Conservation (phyloP, 495 filamentous ascomycete species). For the Podospora comata region DNA sequence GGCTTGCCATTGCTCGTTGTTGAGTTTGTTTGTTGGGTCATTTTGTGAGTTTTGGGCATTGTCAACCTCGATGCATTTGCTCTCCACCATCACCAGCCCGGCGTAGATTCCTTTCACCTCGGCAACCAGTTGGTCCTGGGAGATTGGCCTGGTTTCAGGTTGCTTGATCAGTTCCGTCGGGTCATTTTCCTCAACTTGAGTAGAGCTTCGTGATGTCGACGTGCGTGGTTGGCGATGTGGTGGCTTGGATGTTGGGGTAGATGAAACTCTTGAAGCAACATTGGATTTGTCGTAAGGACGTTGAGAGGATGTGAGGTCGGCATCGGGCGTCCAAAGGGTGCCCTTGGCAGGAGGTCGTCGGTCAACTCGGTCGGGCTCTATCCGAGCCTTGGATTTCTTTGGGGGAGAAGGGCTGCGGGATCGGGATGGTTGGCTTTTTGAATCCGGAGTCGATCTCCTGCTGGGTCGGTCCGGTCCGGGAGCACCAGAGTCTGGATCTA, state of each 20-base stretch:
- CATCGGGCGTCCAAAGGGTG: slow-evolving; percentile 38
- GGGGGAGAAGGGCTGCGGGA: slow-evolving; percentile 24
- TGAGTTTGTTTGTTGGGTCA: slow-evolving; percentile 44
- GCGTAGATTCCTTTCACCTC: slow-evolving; percentile 76
- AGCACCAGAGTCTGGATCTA: slow-evolving; percentile 4
- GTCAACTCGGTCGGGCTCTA: slow-evolving; percentile 33
- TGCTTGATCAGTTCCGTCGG: slow-evolving; percentile 44
- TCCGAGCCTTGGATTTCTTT: slow-evolving; percentile 25
- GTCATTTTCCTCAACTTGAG: slow-evolving; percentile 14
- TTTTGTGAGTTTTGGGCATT: slow-evolving; percentile 51
- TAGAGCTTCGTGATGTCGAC: neutral
- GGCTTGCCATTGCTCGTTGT: slow-evolving; percentile 66
- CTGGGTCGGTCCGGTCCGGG: neutral
- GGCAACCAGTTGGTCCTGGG: slow-evolving; percentile 67
- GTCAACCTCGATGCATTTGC: slow-evolving; percentile 72
- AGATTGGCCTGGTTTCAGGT: slow-evolving; percentile 64
- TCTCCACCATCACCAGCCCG: slow-evolving; percentile 74
- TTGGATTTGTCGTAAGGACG: slow-evolving; percentile 27
- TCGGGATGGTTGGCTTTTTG: slow-evolving; percentile 21
- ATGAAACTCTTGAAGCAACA: slow-evolving; percentile 21
- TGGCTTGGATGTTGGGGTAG: slow-evolving; percentile 16
- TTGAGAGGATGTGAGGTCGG: slow-evolving; percentile 22
- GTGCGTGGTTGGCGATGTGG: slow-evolving; percentile 13
- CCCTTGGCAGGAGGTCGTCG: slow-evolving; percentile 32
- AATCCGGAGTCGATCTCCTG: slow-evolving; percentile 18